phyloP scores from a whole-genome alignment of 2,329 filamentous ascomycete species.

The Scedosporium apiospermum region DNA sequence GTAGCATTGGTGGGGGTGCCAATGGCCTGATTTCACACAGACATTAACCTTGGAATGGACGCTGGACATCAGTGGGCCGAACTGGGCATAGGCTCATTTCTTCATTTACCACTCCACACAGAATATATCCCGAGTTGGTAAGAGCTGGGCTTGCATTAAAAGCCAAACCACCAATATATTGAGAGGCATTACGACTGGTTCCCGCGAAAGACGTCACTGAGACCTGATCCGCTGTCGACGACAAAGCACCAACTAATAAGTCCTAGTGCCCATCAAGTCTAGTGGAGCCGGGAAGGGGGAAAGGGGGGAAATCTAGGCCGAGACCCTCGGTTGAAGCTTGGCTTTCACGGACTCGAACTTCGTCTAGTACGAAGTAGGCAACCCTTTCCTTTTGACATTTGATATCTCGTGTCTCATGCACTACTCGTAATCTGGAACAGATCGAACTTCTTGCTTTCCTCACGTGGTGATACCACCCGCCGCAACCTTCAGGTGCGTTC shows the following conservation, averaged over 20 bases:
- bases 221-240: background rate
- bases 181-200: background rate
- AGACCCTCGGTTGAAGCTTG: too few relatives aligned
- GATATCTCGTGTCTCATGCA: background rate
- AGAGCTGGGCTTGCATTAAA: background rate
- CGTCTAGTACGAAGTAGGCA: background rate
- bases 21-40: background rate
- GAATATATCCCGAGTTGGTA: background rate
- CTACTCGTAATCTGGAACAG: background rate
- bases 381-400: background rate
- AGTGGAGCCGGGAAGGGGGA: background rate
- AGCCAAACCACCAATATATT: background rate
- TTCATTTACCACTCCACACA: too few relatives aligned
- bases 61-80: background rate
- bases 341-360: background rate
- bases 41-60: background rate
- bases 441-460: background rate
- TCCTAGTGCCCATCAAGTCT: background rate
- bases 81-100: too few relatives aligned
- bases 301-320: background rate
- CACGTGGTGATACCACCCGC: background rate
- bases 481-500: background rate
- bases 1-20: background rate
- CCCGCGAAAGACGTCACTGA: background rate
- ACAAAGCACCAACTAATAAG: background rate